Percentiles rank a stretch among this genome's conserved stretches.
Evolutionary conservation across 805 yeast genomes (phyloP).

Genomic region (Kuraishia cidri): DNA sequence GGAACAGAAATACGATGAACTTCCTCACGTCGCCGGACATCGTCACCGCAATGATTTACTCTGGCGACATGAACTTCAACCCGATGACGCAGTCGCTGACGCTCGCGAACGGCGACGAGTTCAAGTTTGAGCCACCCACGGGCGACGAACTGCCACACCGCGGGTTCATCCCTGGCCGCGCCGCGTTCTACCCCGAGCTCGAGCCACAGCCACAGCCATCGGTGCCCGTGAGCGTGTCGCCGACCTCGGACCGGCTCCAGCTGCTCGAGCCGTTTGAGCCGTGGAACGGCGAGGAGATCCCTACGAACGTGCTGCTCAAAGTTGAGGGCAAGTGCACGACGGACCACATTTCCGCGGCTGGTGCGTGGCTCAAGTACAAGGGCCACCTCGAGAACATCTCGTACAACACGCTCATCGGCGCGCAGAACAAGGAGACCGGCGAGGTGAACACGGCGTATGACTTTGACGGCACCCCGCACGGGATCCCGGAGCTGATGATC

Average conservation of each 20-base stretch:
- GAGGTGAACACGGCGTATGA: slow-evolving; percentile 90
- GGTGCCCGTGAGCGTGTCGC: slow-evolving; percentile 49
- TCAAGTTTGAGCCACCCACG: slow-evolving; percentile 77
- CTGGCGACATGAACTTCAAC: slow-evolving; percentile 95
- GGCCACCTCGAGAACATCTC: slow-evolving; percentile 96
- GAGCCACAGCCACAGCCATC: slow-evolving; percentile 47
- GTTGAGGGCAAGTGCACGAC: slow-evolving; percentile 98
- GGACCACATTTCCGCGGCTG: slow-evolving; percentile 98
- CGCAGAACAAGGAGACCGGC: slow-evolving; percentile 94
- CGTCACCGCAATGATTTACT: slow-evolving; percentile 89
- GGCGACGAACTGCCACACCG: slow-evolving; percentile 86
- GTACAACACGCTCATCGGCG: slow-evolving; percentile 92
- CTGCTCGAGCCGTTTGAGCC: slow-evolving; percentile 80
- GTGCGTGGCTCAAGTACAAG: slow-evolving; percentile 97
- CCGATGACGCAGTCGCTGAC: slow-evolving; percentile 86
- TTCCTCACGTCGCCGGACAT: slow-evolving; percentile 96
- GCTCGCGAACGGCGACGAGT: slow-evolving; percentile 85
- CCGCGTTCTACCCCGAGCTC: slow-evolving; percentile 46
- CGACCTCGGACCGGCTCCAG: slow-evolving; percentile 87
- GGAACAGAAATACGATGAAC: slow-evolving; percentile 96
- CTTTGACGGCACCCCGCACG: slow-evolving; percentile 63
- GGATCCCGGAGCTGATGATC: slow-evolving; percentile 95
- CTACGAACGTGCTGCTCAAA: slow-evolving; percentile 69
- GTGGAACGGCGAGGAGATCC: slow-evolving; percentile 81
- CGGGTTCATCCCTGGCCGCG: slow-evolving; percentile 84